Base-by-base conservation (phyloP, 1,284 basidiomycete genomes). In the Ceratorhiza oryzae-sativae region DNA sequence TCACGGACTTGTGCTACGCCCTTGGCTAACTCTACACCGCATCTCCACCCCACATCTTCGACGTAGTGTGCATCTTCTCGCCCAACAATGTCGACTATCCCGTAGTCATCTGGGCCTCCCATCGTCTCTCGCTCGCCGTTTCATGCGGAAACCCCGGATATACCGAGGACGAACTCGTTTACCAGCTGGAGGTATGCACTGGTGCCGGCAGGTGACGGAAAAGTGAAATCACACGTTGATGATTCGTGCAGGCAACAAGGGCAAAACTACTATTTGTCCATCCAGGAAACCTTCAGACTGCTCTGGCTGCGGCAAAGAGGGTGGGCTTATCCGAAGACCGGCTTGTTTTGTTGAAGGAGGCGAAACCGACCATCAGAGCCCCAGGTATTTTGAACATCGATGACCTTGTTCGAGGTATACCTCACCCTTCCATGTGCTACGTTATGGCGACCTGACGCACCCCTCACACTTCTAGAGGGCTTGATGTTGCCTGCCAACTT, bases 101-200 rank as follows among this genome's bases (percentile, higher is more conserved):
- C 0, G 82, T 88, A 9, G 83, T 83, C 1, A 81, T 93, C 12
- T 94, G 93, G 92, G 93, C 91, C 1, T 80, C 83, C 0, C 91
- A 93, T 75, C 85, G 86, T 49, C 80, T 93, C 10, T 71, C 68
- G 15, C 34, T 71, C n/a, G 39, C 48, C 3, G 68, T 71, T 4
- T 71, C 56, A 10, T 74, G 84, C 23, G 87, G 87, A 1, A 94
- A 94, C 77, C 90, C 92, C 0, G 82, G 87, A 6, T 93, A 90
- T 77, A 86, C 85, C 3, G 80, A 80, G 6, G 84, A 85, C 18
- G 92, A 94, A 77, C 83, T 94, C 3, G 74, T 71, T 15, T 71
- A 71, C 32, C 68, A 71, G 25, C 25, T 71, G 34, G 9, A 60
- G 34, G 68, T 60, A 41, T 41, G 53, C 49, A 18, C 42, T 45